These are phyloP conservation scores for Diplotaxis tenuifolia DNA, from an alignment of 345 rosid genomes.

Conservation along the genomic window DNA sequence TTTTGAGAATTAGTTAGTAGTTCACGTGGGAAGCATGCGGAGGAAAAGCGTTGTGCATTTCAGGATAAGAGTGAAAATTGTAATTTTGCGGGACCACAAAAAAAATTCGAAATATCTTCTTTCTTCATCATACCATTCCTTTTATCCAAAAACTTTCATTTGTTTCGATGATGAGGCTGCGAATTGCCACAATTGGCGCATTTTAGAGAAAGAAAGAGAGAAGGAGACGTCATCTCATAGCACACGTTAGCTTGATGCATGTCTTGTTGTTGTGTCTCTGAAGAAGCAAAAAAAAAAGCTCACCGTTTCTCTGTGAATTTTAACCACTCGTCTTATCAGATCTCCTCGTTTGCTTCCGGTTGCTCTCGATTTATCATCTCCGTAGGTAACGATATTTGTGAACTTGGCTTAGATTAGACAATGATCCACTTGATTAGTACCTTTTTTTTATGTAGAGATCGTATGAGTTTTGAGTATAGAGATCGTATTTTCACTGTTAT, in stretches of 20 bases:
- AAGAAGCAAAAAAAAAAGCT: background rate
- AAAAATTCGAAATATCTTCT: conserved; percentile 17
- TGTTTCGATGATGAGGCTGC: conserved; percentile 14
- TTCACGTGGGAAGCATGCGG: conserved; percentile 21
- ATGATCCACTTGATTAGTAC: background rate
- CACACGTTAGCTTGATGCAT: conserved; percentile 30
- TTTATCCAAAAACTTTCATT: background rate
- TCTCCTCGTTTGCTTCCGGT: conserved; percentile 15
- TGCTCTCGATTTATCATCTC: conserved; percentile 15
- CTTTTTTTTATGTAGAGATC: background rate
- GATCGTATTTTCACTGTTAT: background rate
- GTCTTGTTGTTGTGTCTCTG: conserved; percentile 8
- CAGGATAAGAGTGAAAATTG: conserved; percentile 17
- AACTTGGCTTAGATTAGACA: background rate
- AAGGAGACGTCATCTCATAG: conserved; percentile 1
- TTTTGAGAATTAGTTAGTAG: background rate
- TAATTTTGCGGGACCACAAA: conserved; percentile 25
- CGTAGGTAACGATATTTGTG: background rate
- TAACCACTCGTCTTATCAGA: conserved; percentile 1
- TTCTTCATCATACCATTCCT: background rate
- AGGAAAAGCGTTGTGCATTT: background rate
- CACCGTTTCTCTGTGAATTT: conserved; percentile 1
- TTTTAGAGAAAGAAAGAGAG: conserved; percentile 4
- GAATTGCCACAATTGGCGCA: conserved; percentile 18
- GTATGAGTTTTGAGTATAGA: background rate